These are phyloP conservation scores for Microbotryum intermedium DNA, from an alignment of 1,284 basidiomycete species.

Conservation along the genomic window DNA sequence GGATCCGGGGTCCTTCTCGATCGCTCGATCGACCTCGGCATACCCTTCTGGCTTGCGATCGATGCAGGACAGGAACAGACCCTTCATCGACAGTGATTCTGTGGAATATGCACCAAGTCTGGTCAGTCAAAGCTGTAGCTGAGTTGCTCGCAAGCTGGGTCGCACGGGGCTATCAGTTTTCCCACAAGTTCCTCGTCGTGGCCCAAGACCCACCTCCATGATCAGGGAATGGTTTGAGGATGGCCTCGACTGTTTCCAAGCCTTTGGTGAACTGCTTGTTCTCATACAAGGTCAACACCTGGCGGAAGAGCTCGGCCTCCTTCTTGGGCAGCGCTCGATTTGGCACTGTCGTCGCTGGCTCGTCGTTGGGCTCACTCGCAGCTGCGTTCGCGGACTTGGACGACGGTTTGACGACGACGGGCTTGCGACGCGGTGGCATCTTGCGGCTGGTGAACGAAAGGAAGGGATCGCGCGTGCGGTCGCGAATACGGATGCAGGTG, in stretches of 20 bases:
- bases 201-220: conserved; percentile 72
- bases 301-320: conserved; percentile 78
- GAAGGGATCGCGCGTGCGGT: neutral
- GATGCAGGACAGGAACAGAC: conserved; percentile 74
- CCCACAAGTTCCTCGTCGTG: too few species aligned
- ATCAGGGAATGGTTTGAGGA: conserved; percentile 90
- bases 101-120: conserved; percentile 10
- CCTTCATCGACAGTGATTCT: conserved; percentile 94
- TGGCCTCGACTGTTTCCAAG: conserved; percentile 82
- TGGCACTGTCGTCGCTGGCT: neutral
- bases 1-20: conserved; percentile 77
- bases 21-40: conserved; percentile 77
- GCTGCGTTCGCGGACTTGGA: neutral
- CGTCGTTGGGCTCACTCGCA: neutral
- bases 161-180: too few species aligned
- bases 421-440: conserved; percentile 15
- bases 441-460: neutral
- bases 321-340: conserved; percentile 59
- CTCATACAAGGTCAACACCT: conserved; percentile 75
- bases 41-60: conserved; percentile 75
- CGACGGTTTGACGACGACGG: neutral
- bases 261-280: conserved; percentile 81
- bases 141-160: too few species aligned
- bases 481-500: too few species aligned
- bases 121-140: too few species aligned